A percentile compares a stretch with the other conserved stretches of the same genome.
Evolutionary conservation across 176 grass and related monocot genomes (phyloP).

Genomic region (Carex myosuroides): DNA sequence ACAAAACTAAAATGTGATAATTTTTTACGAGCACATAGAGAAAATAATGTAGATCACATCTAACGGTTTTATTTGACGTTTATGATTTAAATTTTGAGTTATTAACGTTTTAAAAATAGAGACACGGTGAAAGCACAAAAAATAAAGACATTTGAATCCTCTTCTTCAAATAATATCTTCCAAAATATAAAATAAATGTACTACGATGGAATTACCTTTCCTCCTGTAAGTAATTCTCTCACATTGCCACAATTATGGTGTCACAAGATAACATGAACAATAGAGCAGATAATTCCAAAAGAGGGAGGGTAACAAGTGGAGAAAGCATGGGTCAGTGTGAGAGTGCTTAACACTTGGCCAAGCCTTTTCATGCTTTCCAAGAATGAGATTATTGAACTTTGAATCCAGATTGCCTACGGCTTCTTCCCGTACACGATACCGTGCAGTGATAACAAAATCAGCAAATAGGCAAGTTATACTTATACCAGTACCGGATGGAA

Average conservation of each 20-base stretch:
- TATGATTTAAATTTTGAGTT: too few species aligned
- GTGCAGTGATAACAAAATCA: not conserved
- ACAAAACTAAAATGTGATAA: too few species aligned
- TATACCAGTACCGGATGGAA: too few species aligned
- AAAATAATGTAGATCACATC: too few species aligned
- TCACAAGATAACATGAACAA: not conserved
- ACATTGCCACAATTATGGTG: slow-evolving; percentile 1
- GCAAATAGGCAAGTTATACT: not conserved
- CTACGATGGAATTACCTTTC: not conserved
- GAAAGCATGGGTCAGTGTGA: slow-evolving; percentile 25
- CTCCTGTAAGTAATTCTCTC: not conserved
- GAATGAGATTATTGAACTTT: not conserved
- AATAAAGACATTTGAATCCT: too few species aligned
- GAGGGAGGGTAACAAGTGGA: slow-evolving; percentile 6
- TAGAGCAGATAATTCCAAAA: slow-evolving; percentile 4
- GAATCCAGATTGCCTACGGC: not conserved
- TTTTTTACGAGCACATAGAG: too few species aligned
- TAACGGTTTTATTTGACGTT: too few species aligned
- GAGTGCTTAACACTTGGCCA: slow-evolving; percentile 17
- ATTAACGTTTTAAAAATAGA: too few species aligned
- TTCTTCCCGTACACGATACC: not conserved
- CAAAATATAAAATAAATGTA: not conserved
- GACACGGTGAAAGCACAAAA: too few species aligned
- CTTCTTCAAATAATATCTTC: too few species aligned
- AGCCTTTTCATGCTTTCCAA: slow-evolving; percentile 11